These are phyloP conservation scores for Solanum ahanhuiri DNA, from an alignment of 257 asterid species.

Conservation along the genomic window DNA sequence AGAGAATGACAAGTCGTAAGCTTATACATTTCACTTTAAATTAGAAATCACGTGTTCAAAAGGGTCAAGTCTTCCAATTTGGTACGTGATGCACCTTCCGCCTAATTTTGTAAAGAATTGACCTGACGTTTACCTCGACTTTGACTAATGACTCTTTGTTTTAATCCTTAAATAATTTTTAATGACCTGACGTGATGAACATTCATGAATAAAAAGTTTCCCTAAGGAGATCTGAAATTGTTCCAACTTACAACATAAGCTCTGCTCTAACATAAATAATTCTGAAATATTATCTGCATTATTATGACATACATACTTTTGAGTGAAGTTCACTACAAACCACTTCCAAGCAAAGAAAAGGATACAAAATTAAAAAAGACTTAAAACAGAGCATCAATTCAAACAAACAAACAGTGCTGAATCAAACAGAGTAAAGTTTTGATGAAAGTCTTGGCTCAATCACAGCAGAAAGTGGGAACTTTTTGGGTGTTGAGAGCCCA, in stretches of 20 bases:
- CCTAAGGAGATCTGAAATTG: not conserved
- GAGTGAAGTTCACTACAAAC: not conserved
- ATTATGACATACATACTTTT: not conserved
- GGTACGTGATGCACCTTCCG: not conserved
- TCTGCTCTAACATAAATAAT: not conserved
- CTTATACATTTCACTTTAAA: not conserved
- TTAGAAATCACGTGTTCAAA: not conserved
- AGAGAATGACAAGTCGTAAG: not conserved
- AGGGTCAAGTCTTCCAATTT: not conserved
- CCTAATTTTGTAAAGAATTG: not conserved
- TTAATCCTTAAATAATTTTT: too few species aligned
- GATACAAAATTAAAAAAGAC: not conserved
- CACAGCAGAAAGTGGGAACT: constrained; percentile 19
- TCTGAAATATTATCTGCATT: not conserved
- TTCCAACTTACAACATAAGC: not conserved
- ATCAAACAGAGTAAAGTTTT: constrained; percentile 17
- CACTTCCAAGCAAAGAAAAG: not conserved
- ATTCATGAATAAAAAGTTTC: not conserved
- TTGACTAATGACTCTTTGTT: not conserved
- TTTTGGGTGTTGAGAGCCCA: constrained; percentile 33
- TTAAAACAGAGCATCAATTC: not conserved
- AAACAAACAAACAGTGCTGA: not conserved
- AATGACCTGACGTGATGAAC: not conserved
- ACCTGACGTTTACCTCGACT: not conserved
- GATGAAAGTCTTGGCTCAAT: constrained; percentile 31